Base-by-base conservation (phyloP, 345 rosid genomes). In the Sonneratia alba region DNA sequence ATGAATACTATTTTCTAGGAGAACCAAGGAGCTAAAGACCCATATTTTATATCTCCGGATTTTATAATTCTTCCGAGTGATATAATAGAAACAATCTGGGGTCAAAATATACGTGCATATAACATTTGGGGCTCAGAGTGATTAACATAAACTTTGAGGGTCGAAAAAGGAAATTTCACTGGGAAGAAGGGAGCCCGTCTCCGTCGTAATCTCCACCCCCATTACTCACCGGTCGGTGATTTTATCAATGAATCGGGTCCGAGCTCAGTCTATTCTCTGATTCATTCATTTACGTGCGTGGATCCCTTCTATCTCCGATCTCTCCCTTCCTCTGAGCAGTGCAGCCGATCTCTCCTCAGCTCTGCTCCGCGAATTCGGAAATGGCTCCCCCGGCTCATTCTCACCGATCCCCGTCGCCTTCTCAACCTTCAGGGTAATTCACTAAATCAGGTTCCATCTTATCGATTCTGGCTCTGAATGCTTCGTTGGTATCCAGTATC, bases 401-500 rank as follows among this genome's bases (percentile, higher is more conserved):
- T n/a, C 86, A 87, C 75, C 91, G 93, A 72, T 87, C 88, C 75
- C 79, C 90, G 21, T 95, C 99, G 36, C 97, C 97, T 68, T 92
- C 99, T 47, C 97, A 95, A 68, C 99, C 99, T 71, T 95, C 99
- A 67, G 97, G 97, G 99, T 95, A 84, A 83, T 53, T 81, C 67
- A 16, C 53, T 22, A 66, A 65, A 36, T 48, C 53, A 11, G 47
- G 21, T 6, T 22, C 34, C 34, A 57, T 22, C 63, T n/a, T 19
- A 19, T 42, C 37, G 42, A 36, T 18, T 37, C 57, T 34, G 59
- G 24, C 53, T 6, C 15, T 73, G 38, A 56, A 66, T 64, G 36
- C 63, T 57, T 22, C 32, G 2, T 57, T 22, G 45, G 63, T 7
- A n/a, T 53, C 59, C 59, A 22, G 22, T 53, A 19, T 53, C 59